Evolutionary conservation across 1,284 basidiomycete genomes (phyloP).

Genomic region (Fomes fomentarius): DNA sequence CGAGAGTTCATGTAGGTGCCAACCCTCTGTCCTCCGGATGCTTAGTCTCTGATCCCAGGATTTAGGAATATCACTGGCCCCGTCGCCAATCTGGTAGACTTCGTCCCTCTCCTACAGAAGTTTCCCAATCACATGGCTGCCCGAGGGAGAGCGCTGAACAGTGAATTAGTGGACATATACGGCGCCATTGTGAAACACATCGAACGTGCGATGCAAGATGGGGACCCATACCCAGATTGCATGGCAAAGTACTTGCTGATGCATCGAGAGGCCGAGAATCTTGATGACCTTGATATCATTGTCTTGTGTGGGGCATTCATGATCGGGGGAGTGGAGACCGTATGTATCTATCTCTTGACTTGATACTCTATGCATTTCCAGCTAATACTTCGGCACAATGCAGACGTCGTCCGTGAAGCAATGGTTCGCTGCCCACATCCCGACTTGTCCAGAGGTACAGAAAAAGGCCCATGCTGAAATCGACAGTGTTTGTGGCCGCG

Average conservation of each 20-base stretch:
- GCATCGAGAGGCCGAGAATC: conserved; percentile 36
- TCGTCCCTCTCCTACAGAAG: conserved; percentile 40
- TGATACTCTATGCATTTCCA: no score
- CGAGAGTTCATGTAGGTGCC: conserved; percentile 41
- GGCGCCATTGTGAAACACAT: conserved; percentile 28
- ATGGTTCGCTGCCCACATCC: conserved; percentile 26
- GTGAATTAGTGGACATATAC: conserved; percentile 35
- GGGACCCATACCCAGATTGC: conserved; percentile 33
- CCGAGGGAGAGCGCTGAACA: conserved; percentile 39
- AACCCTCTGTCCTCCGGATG: no score
- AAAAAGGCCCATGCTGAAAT: conserved; percentile 12
- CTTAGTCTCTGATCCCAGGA: no score
- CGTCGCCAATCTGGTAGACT: conserved; percentile 44
- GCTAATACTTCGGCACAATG: not conserved
- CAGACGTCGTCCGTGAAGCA: conserved; percentile 25
- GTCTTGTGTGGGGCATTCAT: conserved; percentile 32
- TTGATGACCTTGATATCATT: conserved; percentile 1
- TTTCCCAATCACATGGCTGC: conserved; percentile 36
- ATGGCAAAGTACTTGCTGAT: conserved; percentile 42
- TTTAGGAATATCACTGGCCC: conserved; percentile 33
- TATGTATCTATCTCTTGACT: conserved; percentile 18
- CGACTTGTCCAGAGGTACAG: conserved; percentile 22
- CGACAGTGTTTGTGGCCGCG: conserved; percentile 20
- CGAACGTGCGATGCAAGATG: conserved; percentile 24
- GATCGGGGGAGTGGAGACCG: conserved; percentile 45